A percentile compares a stretch with the other conserved stretches of the same genome.
Conservation (phyloP, 2,329 filamentous ascomycete genomes). For the Neurospora crassa region DNA sequence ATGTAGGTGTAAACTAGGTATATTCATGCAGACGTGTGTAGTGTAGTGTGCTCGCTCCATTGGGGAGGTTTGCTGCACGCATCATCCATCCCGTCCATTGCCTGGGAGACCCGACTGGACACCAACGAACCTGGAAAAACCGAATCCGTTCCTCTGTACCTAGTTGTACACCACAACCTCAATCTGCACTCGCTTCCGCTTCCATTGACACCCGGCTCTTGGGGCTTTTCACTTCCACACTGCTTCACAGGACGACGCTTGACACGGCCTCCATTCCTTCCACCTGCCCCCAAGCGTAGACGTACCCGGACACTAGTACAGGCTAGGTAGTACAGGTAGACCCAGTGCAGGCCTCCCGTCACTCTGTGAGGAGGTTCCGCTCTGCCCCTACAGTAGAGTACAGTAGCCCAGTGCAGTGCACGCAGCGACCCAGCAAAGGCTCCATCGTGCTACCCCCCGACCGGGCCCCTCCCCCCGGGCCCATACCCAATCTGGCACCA, state of each 20-base stretch:
- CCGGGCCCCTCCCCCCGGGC: constrained; percentile 4
- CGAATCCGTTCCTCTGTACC: neutral
- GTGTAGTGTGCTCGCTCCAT: neutral
- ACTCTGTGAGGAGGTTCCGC: neutral
- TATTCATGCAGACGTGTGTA: too few relatives aligned
- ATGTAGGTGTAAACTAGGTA: too few relatives aligned
- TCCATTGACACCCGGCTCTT: neutral
- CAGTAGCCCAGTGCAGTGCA: neutral
- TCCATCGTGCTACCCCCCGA: constrained; percentile 5
- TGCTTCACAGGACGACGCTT: neutral
- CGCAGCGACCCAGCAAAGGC: neutral
- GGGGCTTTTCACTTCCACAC: neutral
- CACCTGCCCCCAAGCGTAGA: neutral
- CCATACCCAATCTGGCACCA: constrained; percentile 15
- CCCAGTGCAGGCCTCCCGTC: neutral
- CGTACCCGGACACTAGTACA: too few relatives aligned
- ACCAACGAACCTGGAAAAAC: neutral
- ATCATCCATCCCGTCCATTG: neutral
- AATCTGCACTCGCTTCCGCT: neutral
- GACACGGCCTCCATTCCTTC: neutral
- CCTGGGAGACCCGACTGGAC: neutral
- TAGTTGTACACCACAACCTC: neutral
- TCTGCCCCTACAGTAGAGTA: neutral
- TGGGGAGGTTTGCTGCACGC: neutral
- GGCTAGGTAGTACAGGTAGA: neutral